These are phyloP conservation scores for Keithomyces neogunnii DNA, from an alignment of 2,329 filamentous ascomycete species.

Conservation along the genomic window DNA sequence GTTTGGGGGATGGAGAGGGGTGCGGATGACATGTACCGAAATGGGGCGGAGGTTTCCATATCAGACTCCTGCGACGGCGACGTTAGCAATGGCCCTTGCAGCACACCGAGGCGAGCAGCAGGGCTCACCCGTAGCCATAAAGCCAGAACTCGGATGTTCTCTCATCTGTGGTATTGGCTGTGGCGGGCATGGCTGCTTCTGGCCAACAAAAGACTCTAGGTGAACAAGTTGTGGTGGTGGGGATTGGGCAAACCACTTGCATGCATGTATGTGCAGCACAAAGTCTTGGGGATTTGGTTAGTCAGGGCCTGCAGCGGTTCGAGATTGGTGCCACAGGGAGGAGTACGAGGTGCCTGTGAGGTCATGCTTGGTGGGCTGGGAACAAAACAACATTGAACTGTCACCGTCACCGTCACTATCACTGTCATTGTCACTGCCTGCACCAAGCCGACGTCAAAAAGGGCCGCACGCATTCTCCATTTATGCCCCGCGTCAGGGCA, in stretches of 20 bases:
- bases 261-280: not conserved
- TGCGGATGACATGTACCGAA: slow-evolving; percentile 55
- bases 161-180: slow-evolving; percentile 10
- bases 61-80: slow-evolving; percentile 57
- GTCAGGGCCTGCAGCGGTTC: not conserved
- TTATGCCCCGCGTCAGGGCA: no score
- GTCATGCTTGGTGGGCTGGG: no score
- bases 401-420: no score
- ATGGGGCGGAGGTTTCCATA: slow-evolving; percentile 96
- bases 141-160: slow-evolving; percentile 71
- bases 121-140: slow-evolving; percentile 82
- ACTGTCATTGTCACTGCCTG: no score
- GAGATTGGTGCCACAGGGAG: not conserved
- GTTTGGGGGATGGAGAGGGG: not conserved
- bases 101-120: not conserved
- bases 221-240: not conserved
- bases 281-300: not conserved
- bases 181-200: not conserved
- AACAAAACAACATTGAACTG: no score
- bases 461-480: no score
- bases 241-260: no score
- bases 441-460: no score
- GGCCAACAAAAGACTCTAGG: not conserved
- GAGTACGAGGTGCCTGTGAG: no score
- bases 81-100: no score